These are phyloP conservation scores for Colletotrichum coccodes DNA, from an alignment of 2,329 filamentous ascomycete genomes.

Conservation along the genomic window DNA sequence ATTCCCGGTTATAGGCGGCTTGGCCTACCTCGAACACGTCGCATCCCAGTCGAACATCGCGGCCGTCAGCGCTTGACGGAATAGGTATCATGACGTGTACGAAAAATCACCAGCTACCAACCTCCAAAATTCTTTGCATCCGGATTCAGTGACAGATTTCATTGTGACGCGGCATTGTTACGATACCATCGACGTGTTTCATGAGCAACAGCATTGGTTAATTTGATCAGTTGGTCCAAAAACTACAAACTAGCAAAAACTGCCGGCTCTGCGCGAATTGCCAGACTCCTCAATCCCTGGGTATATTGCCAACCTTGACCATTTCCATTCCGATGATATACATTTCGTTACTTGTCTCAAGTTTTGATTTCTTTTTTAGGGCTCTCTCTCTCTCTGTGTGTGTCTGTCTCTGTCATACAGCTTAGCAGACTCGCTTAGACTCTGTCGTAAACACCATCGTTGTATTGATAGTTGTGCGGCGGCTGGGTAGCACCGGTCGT, in stretches of 20 bases:
- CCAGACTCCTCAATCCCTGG: constrained; percentile 10
- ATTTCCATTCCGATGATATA: neutral
- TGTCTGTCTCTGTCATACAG: constrained; percentile 31
- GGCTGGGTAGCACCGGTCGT: constrained; percentile 18
- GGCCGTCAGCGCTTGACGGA: neutral
- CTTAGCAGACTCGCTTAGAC: constrained; percentile 24
- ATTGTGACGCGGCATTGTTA: too few species aligned
- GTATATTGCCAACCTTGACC: constrained; percentile 23
- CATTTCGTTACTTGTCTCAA: constrained; percentile 22
- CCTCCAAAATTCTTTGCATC: too few species aligned
- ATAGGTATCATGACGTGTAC: too few species aligned
- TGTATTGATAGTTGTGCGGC: constrained; percentile 45
- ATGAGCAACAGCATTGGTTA: too few species aligned
- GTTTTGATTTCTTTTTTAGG: constrained; percentile 27
- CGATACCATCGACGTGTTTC: too few species aligned
- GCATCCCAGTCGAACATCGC: neutral
- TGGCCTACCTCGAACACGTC: neutral
- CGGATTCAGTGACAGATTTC: too few species aligned
- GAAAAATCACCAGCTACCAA: too few species aligned
- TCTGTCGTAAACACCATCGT: constrained; percentile 48
- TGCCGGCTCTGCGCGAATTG: neutral
- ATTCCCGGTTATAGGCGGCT: too few species aligned
- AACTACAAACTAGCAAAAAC: neutral
- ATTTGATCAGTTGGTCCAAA: neutral
- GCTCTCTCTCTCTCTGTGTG: constrained; percentile 15